phyloP scores from a whole-genome alignment of 2,329 filamentous ascomycete genomes.

The Stemphylium vesicarium region DNA sequence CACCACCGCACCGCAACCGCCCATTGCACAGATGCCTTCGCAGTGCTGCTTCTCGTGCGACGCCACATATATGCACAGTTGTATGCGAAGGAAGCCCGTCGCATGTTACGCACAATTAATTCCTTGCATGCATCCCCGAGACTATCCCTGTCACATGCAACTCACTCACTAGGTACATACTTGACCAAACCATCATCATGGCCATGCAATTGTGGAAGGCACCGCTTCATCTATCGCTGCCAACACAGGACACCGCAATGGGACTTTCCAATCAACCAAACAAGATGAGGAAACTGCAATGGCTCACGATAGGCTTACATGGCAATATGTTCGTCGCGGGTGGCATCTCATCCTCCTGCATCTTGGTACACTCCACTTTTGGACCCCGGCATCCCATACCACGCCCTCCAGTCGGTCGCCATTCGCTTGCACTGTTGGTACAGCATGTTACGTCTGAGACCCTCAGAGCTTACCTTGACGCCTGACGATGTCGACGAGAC shows the following conservation, averaged over 20 bases:
- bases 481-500: slow-evolving; percentile 47
- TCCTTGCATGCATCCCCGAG: neutral
- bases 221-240: neutral
- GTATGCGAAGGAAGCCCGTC: neutral
- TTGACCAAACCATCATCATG: neutral
- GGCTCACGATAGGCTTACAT: neutral
- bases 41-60: neutral
- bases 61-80: neutral
- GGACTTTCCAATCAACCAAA: neutral
- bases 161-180: neutral
- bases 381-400: slow-evolving; percentile 18
- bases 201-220: neutral
- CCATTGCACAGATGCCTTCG: neutral
- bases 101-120: neutral
- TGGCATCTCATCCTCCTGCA: neutral
- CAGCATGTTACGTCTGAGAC: slow-evolving; percentile 44
- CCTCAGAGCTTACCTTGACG: slow-evolving; percentile 47
- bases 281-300: neutral
- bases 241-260: neutral
- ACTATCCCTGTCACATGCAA: neutral
- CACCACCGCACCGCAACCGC: neutral
- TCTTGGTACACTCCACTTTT: slow-evolving; percentile 17
- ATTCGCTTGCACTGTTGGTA: slow-evolving; percentile 9
- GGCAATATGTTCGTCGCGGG: neutral
- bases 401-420: slow-evolving; percentile 9